These are phyloP conservation scores for Salvia splendens DNA, from an alignment of 257 asterid species.

Conservation along the genomic window DNA sequence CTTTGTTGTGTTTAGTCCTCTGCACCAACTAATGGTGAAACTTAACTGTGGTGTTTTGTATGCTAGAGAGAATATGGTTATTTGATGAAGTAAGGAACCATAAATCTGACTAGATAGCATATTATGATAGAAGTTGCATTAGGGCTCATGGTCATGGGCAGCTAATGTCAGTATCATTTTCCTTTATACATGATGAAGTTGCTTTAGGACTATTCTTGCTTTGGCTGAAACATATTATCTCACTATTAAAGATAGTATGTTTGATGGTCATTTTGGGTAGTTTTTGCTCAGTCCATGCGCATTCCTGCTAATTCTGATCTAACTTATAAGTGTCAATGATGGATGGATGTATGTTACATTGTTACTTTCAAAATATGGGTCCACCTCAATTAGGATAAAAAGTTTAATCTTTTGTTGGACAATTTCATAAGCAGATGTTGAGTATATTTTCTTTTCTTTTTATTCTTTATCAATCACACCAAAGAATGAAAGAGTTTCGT, in stretches of 20 bases:
- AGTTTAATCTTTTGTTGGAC: neutral
- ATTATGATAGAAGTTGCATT: neutral
- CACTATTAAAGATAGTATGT: neutral
- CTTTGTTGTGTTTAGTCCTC: no score
- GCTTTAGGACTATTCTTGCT: conserved; percentile 1
- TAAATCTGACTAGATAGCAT: no score
- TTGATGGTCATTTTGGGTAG: neutral
- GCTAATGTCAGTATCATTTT: neutral
- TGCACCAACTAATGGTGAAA: neutral
- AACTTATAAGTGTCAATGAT: no score
- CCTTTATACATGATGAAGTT: neutral
- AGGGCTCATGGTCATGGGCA: neutral
- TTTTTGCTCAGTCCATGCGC: neutral
- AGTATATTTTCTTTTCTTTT: no score
- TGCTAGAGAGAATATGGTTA: neutral
- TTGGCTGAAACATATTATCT: neutral
- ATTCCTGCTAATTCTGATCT: neutral
- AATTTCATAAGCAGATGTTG: no score
- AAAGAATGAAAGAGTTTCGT: no score
- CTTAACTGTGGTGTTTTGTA: neutral
- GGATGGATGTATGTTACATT: no score
- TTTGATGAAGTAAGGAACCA: neutral
- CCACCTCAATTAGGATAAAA: neutral
- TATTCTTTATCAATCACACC: no score
- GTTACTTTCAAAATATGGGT: no score